Evolutionary conservation across 2,329 filamentous ascomycete species (phyloP), one percentile per base, ranked within the genome.

Genomic region (Metarhizium album): DNA sequence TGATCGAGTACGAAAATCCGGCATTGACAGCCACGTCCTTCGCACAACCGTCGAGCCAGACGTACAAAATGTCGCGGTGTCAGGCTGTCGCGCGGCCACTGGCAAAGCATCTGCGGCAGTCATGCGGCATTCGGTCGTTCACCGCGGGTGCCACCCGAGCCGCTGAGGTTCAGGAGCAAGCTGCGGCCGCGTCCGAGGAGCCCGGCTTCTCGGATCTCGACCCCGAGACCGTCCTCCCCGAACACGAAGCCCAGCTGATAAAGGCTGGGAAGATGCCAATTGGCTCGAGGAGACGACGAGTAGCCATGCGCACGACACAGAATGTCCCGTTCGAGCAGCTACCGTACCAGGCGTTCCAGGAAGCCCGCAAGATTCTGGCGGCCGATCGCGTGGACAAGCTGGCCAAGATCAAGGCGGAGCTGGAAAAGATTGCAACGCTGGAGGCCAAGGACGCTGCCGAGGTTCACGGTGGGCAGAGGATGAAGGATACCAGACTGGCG

Each of bases 311-410:
- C 61, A 79, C 72, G 60, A 78, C 72, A 37, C 70, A 76, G 55
- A 78, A 84, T 60, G 72, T 95, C 47, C 89, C 90, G 24, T 96
- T 98, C 64, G 89, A 95, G 73, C 86, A 91, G 65, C 74, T 98
- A 58, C 93, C 93, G 18, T 98, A 94, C 72, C 91, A 97, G 76
- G 93, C 88, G 70, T 98, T 97, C 73, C 93, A 98, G 70, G 90
- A 96, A 72, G 93, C 93, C 40, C 82, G 90, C 55, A 87, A 89
- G 65, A 70, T 97, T 46, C 74, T 98, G 51, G 76, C 82, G 49
- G 80, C 80, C 50, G 93, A 98, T 66, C 81, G 91, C 40, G 74
- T 83, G 57, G 80, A 91, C 69, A 97, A 95, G 73, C 61, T 97
- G 47, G 72, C 76, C 54, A 74, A 83, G 61, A 91, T 98, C 52